Evolutionary conservation across 164 flowering plant genomes (phyloP).

Genomic region (Macadamia tetraphylla): DNA sequence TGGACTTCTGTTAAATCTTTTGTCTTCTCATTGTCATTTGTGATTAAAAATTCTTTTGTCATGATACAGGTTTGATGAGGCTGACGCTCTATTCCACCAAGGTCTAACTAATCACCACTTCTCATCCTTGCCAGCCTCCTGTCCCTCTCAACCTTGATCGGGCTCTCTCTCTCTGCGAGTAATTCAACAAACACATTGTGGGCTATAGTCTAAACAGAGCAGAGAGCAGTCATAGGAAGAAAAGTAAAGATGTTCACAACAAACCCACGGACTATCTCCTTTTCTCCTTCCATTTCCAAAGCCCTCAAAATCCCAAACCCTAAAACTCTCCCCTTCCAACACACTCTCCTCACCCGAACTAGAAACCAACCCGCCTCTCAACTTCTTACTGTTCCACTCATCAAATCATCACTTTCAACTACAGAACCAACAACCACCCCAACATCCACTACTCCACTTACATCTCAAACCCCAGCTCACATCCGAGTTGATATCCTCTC

Average conservation of each 20-base stretch:
- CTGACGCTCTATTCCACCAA: too few relatives aligned
- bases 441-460: slow-evolving; percentile 5
- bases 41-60: too few relatives aligned
- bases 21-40: too few relatives aligned
- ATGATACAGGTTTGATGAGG: too few relatives aligned
- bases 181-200: too few relatives aligned
- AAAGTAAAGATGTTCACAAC: slow-evolving; percentile 22
- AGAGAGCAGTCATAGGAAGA: too few relatives aligned
- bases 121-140: too few relatives aligned
- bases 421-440: neutral
- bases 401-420: slow-evolving; percentile 10
- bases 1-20: too few relatives aligned
- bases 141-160: too few relatives aligned
- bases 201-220: too few relatives aligned
- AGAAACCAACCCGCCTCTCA: slow-evolving; percentile 3
- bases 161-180: too few relatives aligned
- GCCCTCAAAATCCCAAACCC: slow-evolving; percentile 4
- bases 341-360: neutral
- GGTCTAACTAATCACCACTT: too few relatives aligned
- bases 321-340: neutral
- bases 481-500: slow-evolving; percentile 79
- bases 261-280: slow-evolving; percentile 11
- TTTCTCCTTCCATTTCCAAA: slow-evolving; percentile 8
- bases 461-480: slow-evolving; percentile 28
- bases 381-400: neutral